phyloP scores from a whole-genome alignment of 345 rosid genomes.

The Cardamine chenopodiifolia region DNA sequence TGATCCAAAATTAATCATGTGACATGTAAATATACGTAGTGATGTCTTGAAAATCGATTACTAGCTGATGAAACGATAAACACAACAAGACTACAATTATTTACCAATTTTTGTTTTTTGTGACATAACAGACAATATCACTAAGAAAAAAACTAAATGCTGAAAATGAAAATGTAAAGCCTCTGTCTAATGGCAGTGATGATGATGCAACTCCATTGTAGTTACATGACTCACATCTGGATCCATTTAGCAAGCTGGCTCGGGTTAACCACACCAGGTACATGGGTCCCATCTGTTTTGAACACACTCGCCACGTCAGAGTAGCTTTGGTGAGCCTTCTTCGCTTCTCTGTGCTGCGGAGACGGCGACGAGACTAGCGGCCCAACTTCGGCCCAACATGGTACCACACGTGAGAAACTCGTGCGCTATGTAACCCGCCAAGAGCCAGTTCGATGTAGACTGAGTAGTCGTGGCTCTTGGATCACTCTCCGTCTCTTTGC shows the following conservation, averaged over 20 bases:
- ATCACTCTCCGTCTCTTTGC: constrained; percentile 52
- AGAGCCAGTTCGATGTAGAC: constrained; percentile 45
- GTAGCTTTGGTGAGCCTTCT: constrained; percentile 46
- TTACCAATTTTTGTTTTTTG: background rate
- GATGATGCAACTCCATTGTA: background rate
- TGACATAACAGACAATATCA: background rate
- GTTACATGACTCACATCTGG: constrained; percentile 63
- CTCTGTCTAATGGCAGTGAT: background rate
- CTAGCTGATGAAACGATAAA: background rate
- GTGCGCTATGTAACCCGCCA: constrained; percentile 78
- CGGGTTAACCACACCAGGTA: constrained; percentile 74
- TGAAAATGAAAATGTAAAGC: background rate
- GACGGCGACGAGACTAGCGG: constrained; percentile 29
- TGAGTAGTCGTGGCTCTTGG: background rate
- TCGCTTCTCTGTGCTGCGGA: constrained; percentile 34
- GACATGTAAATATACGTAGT: background rate
- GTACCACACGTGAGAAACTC: constrained; percentile 68
- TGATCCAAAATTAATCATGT: background rate
- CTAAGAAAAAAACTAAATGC: background rate
- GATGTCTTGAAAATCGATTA: background rate
- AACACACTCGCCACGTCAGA: constrained; percentile 70
- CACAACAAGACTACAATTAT: background rate
- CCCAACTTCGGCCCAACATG: constrained; percentile 51
- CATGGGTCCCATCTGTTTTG: constrained; percentile 61
- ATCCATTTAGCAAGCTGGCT: constrained; percentile 74